Evolutionary conservation across 176 grass and related monocot genomes (phyloP), one percentile per base, ranked within the genome.

Genomic region (Aechmea fasciata): DNA sequence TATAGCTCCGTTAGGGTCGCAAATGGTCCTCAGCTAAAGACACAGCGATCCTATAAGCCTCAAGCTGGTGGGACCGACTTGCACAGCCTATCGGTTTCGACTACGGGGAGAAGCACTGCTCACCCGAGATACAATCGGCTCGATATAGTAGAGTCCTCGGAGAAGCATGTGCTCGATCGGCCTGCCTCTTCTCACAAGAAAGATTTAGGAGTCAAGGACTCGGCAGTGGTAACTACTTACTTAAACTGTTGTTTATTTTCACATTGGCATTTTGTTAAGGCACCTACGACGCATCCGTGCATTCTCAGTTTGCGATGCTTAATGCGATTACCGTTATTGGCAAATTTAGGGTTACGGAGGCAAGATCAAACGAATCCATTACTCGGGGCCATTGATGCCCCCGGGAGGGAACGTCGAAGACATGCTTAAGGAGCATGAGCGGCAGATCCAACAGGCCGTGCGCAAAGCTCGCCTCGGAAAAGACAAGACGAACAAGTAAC

Each of bases 381-480:
- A 89, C 47, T 96, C 92, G 1, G 92, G 92, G 12, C 92, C 92
- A 52, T 62, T 96, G 49, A 80, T 96, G 77, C 85, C 81, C 1
- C 85, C 75, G 11, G 83, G 92, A 57, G 85, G 85, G 26, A 91
- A 96, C 63, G 55, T 91, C 0, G 92, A 96, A 52, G 92, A 96
- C 13, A 89, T 96, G 88, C 85, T 96, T 64, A 91, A 89, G 75
- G 88, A 91, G 64, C 92, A 96, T 2, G 92, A 91, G 63, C 78
- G 81, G 73, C 83, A 84, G 29, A 87, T 96, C 73, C 92, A 96
- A 82, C 83, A 96, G 49, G 88, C 88, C 0, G 92, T 96, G 33
- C 88, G 92, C 78, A 96, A 84, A 70, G 75, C 88, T 0, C 92
- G 92, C n/a, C 48, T 79, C 11, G 62, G 69, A 10, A 85, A 92